Percentiles rank a stretch among this genome's conserved stretches.
Evolutionary conservation across 202 grass and related monocot genomes (phyloP).

Genomic region (Digitaria exilis): DNA sequence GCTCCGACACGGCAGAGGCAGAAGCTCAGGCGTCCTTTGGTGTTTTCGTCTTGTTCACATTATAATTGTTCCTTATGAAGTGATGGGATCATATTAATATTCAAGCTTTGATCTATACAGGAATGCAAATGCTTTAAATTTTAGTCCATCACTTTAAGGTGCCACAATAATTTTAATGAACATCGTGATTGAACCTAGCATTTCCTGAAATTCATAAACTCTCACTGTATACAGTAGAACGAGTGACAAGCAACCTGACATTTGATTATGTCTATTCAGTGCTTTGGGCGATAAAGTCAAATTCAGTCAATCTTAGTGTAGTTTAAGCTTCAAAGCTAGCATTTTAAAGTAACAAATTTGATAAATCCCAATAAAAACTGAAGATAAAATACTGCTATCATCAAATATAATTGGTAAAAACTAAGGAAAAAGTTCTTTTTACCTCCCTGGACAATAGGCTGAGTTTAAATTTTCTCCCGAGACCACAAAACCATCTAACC

Average conservation of each 20-base stretch:
- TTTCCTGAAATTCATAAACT: background rate
- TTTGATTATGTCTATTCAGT: background rate
- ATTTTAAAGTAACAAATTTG: background rate
- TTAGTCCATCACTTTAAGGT: background rate
- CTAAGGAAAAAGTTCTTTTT: background rate
- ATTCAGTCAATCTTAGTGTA: background rate
- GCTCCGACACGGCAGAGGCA: too few species aligned
- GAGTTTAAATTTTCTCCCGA: too few species aligned
- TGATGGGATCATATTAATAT: background rate
- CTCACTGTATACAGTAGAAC: background rate
- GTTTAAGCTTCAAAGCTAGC: background rate
- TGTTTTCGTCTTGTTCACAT: background rate
- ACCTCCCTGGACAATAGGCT: too few species aligned
- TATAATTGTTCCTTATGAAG: background rate
- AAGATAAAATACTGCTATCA: background rate
- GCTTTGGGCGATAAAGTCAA: background rate
- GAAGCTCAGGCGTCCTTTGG: too few species aligned
- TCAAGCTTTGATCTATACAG: too few species aligned
- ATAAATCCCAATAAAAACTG: background rate
- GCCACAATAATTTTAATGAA: background rate
- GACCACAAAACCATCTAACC: too few species aligned
- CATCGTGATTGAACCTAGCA: background rate
- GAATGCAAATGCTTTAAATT: too few species aligned
- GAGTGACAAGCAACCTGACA: background rate
- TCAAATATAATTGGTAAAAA: background rate